phyloP scores from a whole-genome alignment of 1,284 basidiomycete species.

The Stygiomarasmius scandens region DNA sequence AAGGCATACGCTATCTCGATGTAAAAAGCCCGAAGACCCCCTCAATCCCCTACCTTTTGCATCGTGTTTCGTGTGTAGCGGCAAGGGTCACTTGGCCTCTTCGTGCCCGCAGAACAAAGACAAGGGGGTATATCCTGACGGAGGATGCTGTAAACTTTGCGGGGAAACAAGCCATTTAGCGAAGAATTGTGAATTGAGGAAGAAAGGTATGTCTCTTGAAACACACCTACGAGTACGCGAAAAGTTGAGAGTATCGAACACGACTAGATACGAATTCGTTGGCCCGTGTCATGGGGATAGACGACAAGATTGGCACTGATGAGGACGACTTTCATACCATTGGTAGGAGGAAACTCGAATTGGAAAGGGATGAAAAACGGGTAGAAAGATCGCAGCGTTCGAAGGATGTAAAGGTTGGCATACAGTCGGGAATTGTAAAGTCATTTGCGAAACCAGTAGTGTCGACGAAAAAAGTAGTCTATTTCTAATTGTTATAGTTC shows the following conservation, averaged over 20 bases:
- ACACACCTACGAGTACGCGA: conserved; percentile 28
- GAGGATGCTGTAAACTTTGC: conserved; percentile 90
- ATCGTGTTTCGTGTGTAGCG: conserved; percentile 88
- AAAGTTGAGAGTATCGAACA: conserved; percentile 14
- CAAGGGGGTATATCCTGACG: conserved; percentile 89
- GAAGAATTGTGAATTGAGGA: conserved; percentile 75
- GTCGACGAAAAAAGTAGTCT: conserved; percentile 56
- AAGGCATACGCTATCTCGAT: conserved; percentile 78
- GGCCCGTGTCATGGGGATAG: conserved; percentile 51
- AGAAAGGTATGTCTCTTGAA: conserved; percentile 47
- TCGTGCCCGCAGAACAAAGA: conserved; percentile 80
- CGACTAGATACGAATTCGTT: conserved; percentile 30
- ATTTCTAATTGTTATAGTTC: conserved; percentile 44
- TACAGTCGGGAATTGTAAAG: conserved; percentile 47
- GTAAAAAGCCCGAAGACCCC: conserved; percentile 68
- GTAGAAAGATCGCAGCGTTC: conserved; percentile 46
- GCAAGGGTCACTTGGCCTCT: conserved; percentile 80
- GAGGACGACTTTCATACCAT: conserved; percentile 92
- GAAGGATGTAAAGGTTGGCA: conserved; percentile 47
- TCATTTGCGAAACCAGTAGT: conserved; percentile 38
- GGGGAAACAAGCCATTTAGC: conserved; percentile 84
- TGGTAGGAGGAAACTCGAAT: conserved; percentile 61
- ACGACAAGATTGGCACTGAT: conserved; percentile 72
- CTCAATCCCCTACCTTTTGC: conserved; percentile 82
- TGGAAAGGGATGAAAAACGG: conserved; percentile 61